These are phyloP conservation scores for Tephrocybe sp. DNA, from an alignment of 768 basidiomycete species.

Conservation along the genomic window DNA sequence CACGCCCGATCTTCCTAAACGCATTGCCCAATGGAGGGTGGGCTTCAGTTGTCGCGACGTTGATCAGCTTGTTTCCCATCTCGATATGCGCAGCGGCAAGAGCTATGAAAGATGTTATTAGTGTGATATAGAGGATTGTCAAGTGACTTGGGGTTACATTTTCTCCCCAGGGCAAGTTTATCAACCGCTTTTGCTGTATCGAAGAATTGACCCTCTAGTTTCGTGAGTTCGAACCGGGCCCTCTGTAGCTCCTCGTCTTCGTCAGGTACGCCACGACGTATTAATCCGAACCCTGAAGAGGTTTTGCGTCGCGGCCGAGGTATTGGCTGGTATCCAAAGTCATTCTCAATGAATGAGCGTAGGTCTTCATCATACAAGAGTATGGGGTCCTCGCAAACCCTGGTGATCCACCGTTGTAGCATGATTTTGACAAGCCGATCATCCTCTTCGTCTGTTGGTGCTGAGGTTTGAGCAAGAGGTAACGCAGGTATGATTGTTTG, in stretches of 20 bases:
- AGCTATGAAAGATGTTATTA: conserved; percentile 39
- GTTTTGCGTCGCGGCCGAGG: conserved; percentile 72
- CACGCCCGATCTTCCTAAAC: conserved; percentile 79
- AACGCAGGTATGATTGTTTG: conserved; percentile 96
- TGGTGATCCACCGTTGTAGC: conserved; percentile 90
- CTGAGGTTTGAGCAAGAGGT: conserved; percentile 94
- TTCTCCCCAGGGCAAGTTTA: conserved; percentile 74
- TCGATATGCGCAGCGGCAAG: conserved; percentile 79
- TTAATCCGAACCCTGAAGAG: conserved; percentile 71
- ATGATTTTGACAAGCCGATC: conserved; percentile 93
- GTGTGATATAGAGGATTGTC: not conserved
- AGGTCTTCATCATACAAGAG: conserved; percentile 89
- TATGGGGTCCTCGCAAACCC: conserved; percentile 91
- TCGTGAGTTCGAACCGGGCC: conserved; percentile 89
- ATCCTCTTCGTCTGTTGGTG: conserved; percentile 97
- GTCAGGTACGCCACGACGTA: conserved; percentile 80
- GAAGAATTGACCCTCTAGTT: conserved; percentile 88
- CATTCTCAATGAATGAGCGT: conserved; percentile 92
- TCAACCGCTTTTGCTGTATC: conserved; percentile 91
- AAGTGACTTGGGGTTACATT: conserved; percentile 46
- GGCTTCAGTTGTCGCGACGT: conserved; percentile 84
- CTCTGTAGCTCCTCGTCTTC: conserved; percentile 92
- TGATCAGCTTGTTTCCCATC: conserved; percentile 90
- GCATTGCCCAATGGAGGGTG: conserved; percentile 84
- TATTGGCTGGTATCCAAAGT: conserved; percentile 93